A percentile compares a stretch with the other conserved stretches of the same genome.
Conservation (phyloP, 1,139 yeast species). For the Candida neerlandica region DNA sequence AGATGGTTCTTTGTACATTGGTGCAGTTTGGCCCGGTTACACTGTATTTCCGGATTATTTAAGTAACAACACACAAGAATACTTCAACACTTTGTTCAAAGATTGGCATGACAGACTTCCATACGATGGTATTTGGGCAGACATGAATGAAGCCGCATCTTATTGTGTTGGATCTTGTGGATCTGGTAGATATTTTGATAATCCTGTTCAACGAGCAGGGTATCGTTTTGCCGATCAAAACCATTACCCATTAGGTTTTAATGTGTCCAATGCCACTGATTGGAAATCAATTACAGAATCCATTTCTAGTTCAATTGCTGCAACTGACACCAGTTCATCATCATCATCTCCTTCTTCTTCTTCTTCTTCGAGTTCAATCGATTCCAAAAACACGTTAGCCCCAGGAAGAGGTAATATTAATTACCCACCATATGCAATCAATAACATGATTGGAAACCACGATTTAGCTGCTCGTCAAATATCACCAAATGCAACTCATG, state of each 20-base stretch:
- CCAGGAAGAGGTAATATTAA: constrained; percentile 32
- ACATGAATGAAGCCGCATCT: constrained; percentile 37
- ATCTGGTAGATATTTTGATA: constrained; percentile 19
- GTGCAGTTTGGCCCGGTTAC: constrained; percentile 30
- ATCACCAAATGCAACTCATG: constrained; percentile 34
- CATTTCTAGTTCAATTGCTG: constrained; percentile 17
- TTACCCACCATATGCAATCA: constrained; percentile 35
- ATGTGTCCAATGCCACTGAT: constrained; percentile 24
- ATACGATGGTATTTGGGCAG: constrained; percentile 38
- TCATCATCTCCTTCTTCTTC: constrained; percentile 10
- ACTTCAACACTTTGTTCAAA: constrained; percentile 26
- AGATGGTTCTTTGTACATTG: constrained; percentile 25
- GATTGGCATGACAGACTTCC: constrained; percentile 25
- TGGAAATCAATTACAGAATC: constrained; percentile 15
- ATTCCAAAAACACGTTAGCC: constrained; percentile 22
- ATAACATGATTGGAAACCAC: constrained; percentile 25
- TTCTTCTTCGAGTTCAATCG: constrained; percentile 18
- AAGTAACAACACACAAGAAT: constrained; percentile 24
- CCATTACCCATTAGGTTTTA: constrained; percentile 23
- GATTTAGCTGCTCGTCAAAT: constrained; percentile 32
- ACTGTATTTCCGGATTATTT: constrained; percentile 37
- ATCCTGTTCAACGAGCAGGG: constrained; percentile 23
- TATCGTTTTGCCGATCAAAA: constrained; percentile 20
- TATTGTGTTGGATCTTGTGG: constrained; percentile 38
- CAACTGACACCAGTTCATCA: constrained; percentile 16